Evolutionary conservation across 352 stramenopile species (phyloP), one percentile per base, ranked within the genome.

Genomic region (Phytopythium aichiense): DNA sequence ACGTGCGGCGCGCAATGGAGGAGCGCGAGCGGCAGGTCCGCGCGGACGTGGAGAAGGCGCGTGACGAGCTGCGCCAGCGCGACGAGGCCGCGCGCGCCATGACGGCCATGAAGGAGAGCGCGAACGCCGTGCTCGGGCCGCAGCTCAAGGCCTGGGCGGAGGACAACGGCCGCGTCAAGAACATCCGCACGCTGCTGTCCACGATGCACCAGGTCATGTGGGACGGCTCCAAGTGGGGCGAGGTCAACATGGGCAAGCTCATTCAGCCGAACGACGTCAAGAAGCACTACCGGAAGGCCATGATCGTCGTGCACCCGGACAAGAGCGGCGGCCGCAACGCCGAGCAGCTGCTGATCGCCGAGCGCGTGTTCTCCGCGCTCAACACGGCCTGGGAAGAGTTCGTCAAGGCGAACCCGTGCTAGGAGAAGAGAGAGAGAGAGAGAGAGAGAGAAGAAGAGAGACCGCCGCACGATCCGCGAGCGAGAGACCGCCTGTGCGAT

Each of bases 131-230:
- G 38, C 69, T 93, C 20, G 86, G 84, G 0, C 86, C 86, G 2
- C 78, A 83, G 69, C 73, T 94, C 67, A 94, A 94, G 74, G 60
- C 40, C 11, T 94, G 86, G 86, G 86, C 86, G 2, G 84, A 94
- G 48, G 86, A 94, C 67, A 93, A 93, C 57, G 86, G 86, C n/a
- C 84, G 82, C 23, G 77, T 90, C 40, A 95, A 96, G 71, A 97
- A 97, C 63, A 93, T 97, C 60, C 85, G 91, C 55, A 96, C 87
- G 56, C 70, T 97, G 55, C 72, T 97, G 28, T 94, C 81, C 38
- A 97, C 88, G 49, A 96, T 97, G 89, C 89, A 97, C 65, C 76
- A 79, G 33, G 87, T 97, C 30, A 92, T 97, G 77, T 97, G 91
- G 91, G 79, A 94, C 25, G 87, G 83, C 63, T 89, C 76, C 61